Evolutionary conservation across 2,329 filamentous ascomycete species (phyloP).

Genomic region (Alternaria rosae): DNA sequence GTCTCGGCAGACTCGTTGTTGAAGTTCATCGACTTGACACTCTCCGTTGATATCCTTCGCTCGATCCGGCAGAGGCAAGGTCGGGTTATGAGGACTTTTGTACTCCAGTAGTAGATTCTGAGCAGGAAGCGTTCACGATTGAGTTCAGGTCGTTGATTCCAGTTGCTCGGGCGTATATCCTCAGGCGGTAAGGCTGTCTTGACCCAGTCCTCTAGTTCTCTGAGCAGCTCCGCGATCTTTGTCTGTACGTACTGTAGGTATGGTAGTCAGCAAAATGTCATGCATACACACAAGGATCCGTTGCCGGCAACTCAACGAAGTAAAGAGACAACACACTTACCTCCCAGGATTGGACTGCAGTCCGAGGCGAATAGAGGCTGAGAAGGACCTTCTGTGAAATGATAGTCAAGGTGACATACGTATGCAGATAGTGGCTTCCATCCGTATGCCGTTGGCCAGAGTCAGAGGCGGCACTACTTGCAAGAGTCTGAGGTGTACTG

Average conservation of each 20-base stretch:
- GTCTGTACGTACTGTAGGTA: slow-evolving; percentile 35
- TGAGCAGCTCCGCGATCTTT: slow-evolving; percentile 37
- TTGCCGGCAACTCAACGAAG: neutral
- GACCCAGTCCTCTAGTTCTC: slow-evolving; percentile 45
- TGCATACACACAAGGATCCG: neutral
- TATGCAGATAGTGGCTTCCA: slow-evolving; percentile 14
- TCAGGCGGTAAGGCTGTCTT: slow-evolving; percentile 19
- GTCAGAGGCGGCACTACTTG: slow-evolving; percentile 1
- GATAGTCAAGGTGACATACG: slow-evolving; percentile 33
- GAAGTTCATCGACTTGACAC: slow-evolving; percentile 38
- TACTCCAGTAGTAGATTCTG: slow-evolving; percentile 43
- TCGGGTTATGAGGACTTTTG: slow-evolving; percentile 48
- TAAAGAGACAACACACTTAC: slow-evolving; percentile 10
- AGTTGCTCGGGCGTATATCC: slow-evolving; percentile 19
- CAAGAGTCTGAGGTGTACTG: neutral
- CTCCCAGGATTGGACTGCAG: slow-evolving; percentile 46
- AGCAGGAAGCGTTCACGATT: slow-evolving; percentile 28
- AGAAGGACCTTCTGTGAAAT: slow-evolving; percentile 45
- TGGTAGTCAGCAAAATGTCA: slow-evolving; percentile 7
- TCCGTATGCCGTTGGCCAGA: neutral
- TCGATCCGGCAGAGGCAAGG: slow-evolving; percentile 51
- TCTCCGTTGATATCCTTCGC: slow-evolving; percentile 38
- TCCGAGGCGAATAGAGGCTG: slow-evolving; percentile 47
- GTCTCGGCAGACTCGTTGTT: slow-evolving; percentile 40
- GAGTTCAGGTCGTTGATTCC: slow-evolving; percentile 8